Evolutionary conservation across 2,329 filamentous ascomycete species (phyloP).

Genomic region (Aspergillus vadensis): DNA sequence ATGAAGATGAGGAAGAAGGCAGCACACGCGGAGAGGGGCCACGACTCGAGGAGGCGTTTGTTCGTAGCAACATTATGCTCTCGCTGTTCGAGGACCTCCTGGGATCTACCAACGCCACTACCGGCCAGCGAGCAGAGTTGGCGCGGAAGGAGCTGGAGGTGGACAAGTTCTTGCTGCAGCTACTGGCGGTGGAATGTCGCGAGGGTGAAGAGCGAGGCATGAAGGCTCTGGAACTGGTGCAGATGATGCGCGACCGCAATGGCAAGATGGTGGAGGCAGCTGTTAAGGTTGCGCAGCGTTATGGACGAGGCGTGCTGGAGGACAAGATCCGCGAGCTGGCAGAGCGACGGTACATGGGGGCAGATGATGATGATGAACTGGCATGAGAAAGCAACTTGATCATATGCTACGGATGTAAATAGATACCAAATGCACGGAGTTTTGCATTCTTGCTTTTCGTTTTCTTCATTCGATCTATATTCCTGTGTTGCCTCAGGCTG

Average conservation of each 20-base stretch:
- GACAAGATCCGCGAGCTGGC: slow-evolving; percentile 89
- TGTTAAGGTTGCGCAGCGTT: slow-evolving; percentile 82
- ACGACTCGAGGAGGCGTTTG: slow-evolving; percentile 76
- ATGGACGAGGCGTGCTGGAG: slow-evolving; percentile 74
- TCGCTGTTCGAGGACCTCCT: slow-evolving; percentile 76
- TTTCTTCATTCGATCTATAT: neutral
- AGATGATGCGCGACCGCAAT: slow-evolving; percentile 77
- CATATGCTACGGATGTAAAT: neutral
- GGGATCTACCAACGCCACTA: slow-evolving; percentile 65
- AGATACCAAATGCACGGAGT: neutral
- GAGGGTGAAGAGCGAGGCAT: slow-evolving; percentile 92
- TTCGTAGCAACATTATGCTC: slow-evolving; percentile 71
- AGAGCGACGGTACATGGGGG: slow-evolving; percentile 66
- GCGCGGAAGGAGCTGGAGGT: slow-evolving; percentile 76
- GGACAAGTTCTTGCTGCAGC: slow-evolving; percentile 85
- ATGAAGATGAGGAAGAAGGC: slow-evolving; percentile 43
- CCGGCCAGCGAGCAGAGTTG: slow-evolving; percentile 67
- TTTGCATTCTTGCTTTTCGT: too few species aligned
- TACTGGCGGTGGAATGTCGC: slow-evolving; percentile 85
- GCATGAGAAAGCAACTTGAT: slow-evolving; percentile 25
- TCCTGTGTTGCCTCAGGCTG: neutral
- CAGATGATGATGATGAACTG: slow-evolving; percentile 57
- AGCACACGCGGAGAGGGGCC: slow-evolving; percentile 36
- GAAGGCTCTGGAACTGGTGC: slow-evolving; percentile 89
- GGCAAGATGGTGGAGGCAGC: slow-evolving; percentile 92